Base-by-base conservation (phyloP, 352 stramenopile species). In the Vaucheria bursata region DNA sequence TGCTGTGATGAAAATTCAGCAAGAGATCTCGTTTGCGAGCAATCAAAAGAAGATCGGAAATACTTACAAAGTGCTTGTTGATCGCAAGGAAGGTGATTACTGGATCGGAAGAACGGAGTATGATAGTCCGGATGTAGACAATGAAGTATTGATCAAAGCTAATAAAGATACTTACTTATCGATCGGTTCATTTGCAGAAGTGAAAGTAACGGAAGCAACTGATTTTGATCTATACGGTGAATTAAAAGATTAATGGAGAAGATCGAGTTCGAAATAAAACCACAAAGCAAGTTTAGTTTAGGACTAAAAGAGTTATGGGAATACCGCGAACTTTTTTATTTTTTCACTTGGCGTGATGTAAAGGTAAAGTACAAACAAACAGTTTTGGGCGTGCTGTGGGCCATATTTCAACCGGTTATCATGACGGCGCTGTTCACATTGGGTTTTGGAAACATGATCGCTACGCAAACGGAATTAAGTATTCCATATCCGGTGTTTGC, bases 341-440 rank as follows among this genome's bases (percentile, higher is more conserved):
- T 70, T 7, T 70, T 70, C 8, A n/a, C n/a, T 66, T 18, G 64
- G 64, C 64, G 64, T n/a, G 64, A 70, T 39, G 7, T 70, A 18
- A 8, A 18, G 25, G 64, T n/a, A 8, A 25, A 39, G 12, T 70
- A 18, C 64, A 70, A 70, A 70, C 64, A 70, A n/a, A 70, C 64
- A 7, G n/a, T 70, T n/a, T 34, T 70, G 7, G 64, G 64, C 64
- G 7, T n/a, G 25, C 8, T 39, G 12, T 70, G 64, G 64, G 7
- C n/a, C 8, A 7, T 70, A 7, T 66, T 70, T 8, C 64, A 70
- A 34, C 64, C 64, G 8, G 8, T 70, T 7, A 50, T 70, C 25
- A 70, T 34, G 7, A 70, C 7, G 7, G 64, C 7, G 25, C 8
- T 70, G 7, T 39, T 70, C 8, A 50, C 64, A 7, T 66, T 70